Percentiles rank a stretch among this genome's conserved stretches.
phyloP scores from a whole-genome alignment of 2,329 filamentous ascomycete species.

The Colletotrichum ledebouriae region DNA sequence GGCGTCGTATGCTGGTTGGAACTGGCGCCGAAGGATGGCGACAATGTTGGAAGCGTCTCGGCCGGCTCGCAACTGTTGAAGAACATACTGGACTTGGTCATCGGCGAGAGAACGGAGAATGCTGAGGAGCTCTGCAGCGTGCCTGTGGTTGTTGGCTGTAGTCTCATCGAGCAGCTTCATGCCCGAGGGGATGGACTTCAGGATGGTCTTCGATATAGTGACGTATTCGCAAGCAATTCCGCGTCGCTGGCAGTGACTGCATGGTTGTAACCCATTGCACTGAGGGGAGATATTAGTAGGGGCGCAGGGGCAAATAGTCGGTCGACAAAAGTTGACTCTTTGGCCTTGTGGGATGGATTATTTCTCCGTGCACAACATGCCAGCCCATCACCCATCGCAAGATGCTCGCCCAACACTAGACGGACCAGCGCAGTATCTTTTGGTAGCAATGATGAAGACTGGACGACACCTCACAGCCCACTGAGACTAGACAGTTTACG shows the following conservation, averaged over 20 bases:
- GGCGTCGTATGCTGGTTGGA: not conserved
- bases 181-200: slow-evolving; percentile 29
- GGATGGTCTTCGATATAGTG: slow-evolving; percentile 27
- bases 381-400: too few relatives aligned
- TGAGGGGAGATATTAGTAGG: slow-evolving; percentile 1
- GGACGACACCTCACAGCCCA: not conserved
- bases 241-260: slow-evolving; percentile 32
- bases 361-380: too few relatives aligned
- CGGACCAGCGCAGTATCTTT: too few relatives aligned
- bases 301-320: not conserved
- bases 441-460: not conserved
- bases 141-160: slow-evolving; percentile 11
- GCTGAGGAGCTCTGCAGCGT: slow-evolving; percentile 16
- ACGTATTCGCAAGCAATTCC: slow-evolving; percentile 30
- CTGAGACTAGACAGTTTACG: not conserved
- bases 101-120: slow-evolving; percentile 25
- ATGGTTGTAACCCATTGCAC: slow-evolving; percentile 33
- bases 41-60: slow-evolving; percentile 25
- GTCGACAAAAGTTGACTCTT: too few relatives aligned
- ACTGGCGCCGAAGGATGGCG: slow-evolving; percentile 3
- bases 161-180: slow-evolving; percentile 24
- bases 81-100: slow-evolving; percentile 18
- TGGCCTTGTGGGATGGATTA: too few relatives aligned
- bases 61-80: slow-evolving; percentile 20
- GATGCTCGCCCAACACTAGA: too few relatives aligned